Evolutionary conservation across 2,329 filamentous ascomycete genomes (phyloP).

Genomic region (Dothideomycetidae sp.): DNA sequence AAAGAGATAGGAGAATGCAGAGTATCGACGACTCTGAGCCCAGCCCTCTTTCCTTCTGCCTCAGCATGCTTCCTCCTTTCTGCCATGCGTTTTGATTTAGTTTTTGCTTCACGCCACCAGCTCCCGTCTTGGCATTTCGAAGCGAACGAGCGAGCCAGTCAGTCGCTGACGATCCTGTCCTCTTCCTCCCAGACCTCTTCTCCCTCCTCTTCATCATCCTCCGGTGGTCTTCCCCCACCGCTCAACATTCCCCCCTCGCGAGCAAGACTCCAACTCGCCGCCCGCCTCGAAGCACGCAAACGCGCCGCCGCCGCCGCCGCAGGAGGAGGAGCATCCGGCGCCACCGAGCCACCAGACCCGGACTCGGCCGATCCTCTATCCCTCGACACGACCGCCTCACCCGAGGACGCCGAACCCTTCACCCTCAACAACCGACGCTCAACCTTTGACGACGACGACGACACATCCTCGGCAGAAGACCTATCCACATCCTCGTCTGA

Average conservation of each 20-base stretch:
- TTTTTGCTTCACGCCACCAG: neutral
- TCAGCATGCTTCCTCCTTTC: too few species aligned
- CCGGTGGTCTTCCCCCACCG: slow-evolving; percentile 36
- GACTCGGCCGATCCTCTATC: slow-evolving; percentile 21
- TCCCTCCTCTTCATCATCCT: slow-evolving; percentile 39
- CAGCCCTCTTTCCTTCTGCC: too few species aligned
- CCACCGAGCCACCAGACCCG: slow-evolving; percentile 19
- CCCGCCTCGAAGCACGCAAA: slow-evolving; percentile 50
- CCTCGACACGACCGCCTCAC: slow-evolving; percentile 15
- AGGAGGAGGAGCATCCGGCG: too few species aligned
- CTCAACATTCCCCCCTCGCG: slow-evolving; percentile 77
- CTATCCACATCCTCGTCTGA: neutral
- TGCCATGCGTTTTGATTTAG: too few species aligned
- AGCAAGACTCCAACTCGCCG: slow-evolving; percentile 79
- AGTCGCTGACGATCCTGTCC: slow-evolving; percentile 9
- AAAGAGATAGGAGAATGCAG: neutral
- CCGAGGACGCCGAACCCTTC: slow-evolving; percentile 9
- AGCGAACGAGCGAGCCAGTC: too few species aligned
- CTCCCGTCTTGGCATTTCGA: neutral
- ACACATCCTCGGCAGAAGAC: neutral
- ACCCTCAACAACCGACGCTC: neutral
- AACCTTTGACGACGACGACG: slow-evolving; percentile 27
- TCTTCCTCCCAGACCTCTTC: slow-evolving; percentile 19
- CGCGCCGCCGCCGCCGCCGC: slow-evolving; percentile 17
- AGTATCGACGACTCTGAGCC: neutral